Percentiles rank a stretch among this genome's conserved stretches.
Evolutionary conservation across 495 filamentous ascomycete species (phyloP).

Genomic region (Cercophora scortea): DNA sequence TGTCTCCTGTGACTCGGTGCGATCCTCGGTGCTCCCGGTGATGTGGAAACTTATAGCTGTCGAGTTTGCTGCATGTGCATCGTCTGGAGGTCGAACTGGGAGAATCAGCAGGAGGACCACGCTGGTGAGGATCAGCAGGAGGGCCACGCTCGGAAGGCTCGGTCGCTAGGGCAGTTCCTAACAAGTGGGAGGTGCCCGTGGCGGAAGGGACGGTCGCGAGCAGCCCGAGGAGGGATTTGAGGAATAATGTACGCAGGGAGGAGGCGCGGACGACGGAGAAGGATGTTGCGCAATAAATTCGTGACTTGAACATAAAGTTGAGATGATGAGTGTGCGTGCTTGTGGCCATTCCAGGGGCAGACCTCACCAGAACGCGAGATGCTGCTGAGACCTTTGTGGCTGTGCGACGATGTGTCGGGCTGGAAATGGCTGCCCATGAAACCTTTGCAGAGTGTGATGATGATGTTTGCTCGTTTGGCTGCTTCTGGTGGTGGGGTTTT

Average conservation of each 20-base stretch:
- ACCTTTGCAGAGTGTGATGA: conserved; percentile 36
- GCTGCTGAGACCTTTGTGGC: conserved; percentile 21
- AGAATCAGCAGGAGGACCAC: too few species aligned
- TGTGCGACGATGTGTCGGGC: conserved; percentile 19
- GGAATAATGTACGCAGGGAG: conserved; percentile 77
- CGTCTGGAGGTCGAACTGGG: too few species aligned
- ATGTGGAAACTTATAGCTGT: too few species aligned
- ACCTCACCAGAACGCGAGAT: conserved; percentile 38
- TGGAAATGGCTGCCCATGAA: too few species aligned
- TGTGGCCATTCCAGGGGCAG: conserved; percentile 24
- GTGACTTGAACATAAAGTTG: conserved; percentile 80
- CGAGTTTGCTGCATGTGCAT: too few species aligned
- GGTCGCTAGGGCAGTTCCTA: too few species aligned
- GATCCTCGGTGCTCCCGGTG: too few species aligned
- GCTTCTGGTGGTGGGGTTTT: too few species aligned
- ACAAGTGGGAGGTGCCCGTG: too few species aligned
- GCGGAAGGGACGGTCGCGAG: conserved; percentile 5
- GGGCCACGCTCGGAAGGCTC: too few species aligned
- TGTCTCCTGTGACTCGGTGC: too few species aligned
- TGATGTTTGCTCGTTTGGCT: conserved; percentile 32
- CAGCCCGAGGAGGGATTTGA: conserved; percentile 71
- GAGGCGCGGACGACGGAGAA: conserved; percentile 80
- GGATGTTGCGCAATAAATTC: conserved; percentile 63
- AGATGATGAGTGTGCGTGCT: conserved; percentile 75
- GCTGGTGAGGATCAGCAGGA: too few species aligned